Percentiles rank a stretch among this genome's conserved stretches.
Conservation (phyloP, 495 filamentous ascomycete genomes). For the Aspergillus sclerotioniger region DNA sequence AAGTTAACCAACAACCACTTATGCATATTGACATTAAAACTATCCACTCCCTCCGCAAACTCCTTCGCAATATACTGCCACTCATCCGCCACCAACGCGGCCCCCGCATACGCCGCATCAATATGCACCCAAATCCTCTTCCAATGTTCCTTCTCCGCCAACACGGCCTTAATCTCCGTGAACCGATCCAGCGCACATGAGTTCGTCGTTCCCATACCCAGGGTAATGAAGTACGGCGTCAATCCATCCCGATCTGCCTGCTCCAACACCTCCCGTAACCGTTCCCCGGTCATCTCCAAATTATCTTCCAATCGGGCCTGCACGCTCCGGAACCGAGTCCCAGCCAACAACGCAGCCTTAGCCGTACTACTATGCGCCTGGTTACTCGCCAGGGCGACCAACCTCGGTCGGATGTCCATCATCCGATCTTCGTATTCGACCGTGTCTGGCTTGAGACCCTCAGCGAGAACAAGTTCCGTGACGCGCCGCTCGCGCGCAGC, state of each 20-base stretch:
- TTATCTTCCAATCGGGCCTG: conserved; percentile 57
- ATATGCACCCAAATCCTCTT: conserved; percentile 84
- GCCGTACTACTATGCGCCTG: conserved; percentile 79
- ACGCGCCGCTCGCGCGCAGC: conserved; percentile 80
- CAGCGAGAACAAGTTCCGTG: conserved; percentile 49
- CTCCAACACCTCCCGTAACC: conserved; percentile 58
- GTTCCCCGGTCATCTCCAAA: conserved; percentile 67
- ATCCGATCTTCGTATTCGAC: conserved; percentile 53
- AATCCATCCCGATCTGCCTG: conserved; percentile 62
- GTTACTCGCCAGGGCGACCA: conserved; percentile 81
- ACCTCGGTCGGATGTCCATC: conserved; percentile 60
- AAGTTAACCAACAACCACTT: conserved; percentile 98
- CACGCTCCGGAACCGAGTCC: conserved; percentile 71
- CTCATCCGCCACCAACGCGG: conserved; percentile 76
- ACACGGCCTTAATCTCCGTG: conserved; percentile 61
- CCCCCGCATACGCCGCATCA: conserved; percentile 94
- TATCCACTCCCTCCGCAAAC: conserved; percentile 68
- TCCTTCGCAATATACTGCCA: conserved; percentile 66
- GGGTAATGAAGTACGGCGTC: conserved; percentile 81
- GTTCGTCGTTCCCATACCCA: conserved; percentile 84
- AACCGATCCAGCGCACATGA: conserved; percentile 87
- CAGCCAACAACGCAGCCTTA: conserved; percentile 84
- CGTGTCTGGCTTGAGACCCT: conserved; percentile 50
- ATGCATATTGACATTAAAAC: conserved; percentile 94
- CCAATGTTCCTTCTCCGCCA: conserved; percentile 57